phyloP scores from a whole-genome alignment of 2,329 filamentous ascomycete species.

The Trichoderma koningii region DNA sequence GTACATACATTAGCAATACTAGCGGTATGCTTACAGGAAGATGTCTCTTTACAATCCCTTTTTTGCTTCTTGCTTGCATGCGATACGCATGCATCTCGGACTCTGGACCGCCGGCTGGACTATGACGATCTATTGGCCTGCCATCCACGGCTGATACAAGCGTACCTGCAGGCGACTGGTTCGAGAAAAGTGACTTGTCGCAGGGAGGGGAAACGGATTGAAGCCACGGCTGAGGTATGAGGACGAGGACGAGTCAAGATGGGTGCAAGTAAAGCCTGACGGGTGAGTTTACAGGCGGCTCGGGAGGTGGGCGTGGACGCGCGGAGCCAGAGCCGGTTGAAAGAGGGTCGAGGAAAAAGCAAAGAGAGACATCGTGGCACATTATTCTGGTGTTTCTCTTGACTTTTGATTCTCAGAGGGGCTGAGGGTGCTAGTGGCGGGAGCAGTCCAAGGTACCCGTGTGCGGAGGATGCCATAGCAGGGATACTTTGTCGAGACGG shows the following conservation, averaged over 20 bases:
- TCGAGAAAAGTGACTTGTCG: conserved; percentile 14
- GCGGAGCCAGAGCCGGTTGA: too few relatives aligned
- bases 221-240: background rate
- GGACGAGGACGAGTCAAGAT: background rate
- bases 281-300: background rate
- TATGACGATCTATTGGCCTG: conserved; percentile 13
- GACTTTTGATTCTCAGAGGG: too few relatives aligned
- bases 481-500: too few relatives aligned
- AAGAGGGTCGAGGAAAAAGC: background rate
- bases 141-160: conserved; percentile 20
- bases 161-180: conserved; percentile 23
- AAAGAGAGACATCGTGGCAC: background rate
- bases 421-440: too few relatives aligned
- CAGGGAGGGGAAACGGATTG: background rate
- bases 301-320: background rate
- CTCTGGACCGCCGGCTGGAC: background rate
- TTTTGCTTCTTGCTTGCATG: background rate
- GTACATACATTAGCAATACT: background rate
- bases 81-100: background rate
- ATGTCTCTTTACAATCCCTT: background rate
- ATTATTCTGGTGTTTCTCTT: too few relatives aligned
- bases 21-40: background rate
- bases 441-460: too few relatives aligned
- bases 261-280: background rate
- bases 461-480: too few relatives aligned